phyloP scores from a whole-genome alignment of 1,139 yeast species.

The Protomyces macrosporus region DNA sequence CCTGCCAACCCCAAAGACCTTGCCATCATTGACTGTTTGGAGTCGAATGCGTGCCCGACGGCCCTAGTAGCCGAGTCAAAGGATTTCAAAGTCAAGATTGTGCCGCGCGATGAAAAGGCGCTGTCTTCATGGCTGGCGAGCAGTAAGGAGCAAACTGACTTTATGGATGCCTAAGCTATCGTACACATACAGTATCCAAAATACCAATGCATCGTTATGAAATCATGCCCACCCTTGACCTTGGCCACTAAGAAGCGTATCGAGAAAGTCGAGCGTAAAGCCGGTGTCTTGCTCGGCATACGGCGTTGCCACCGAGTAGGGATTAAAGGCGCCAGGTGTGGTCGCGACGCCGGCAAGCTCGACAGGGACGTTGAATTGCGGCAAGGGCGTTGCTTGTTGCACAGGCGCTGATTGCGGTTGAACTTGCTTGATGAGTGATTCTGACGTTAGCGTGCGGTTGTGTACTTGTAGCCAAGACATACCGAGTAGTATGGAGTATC shows the following conservation, averaged over 20 bases:
- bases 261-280: not conserved
- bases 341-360: not conserved
- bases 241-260: not conserved
- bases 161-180: not conserved
- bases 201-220: no score
- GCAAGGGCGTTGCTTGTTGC: not conserved
- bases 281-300: not conserved
- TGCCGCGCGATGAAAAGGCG: not conserved
- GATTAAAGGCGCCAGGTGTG: no score
- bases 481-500: not conserved
- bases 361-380: not conserved
- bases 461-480: not conserved
- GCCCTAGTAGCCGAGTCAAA: conserved; percentile 35
- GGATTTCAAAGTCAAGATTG: conserved; percentile 29
- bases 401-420: not conserved
- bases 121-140: not conserved
- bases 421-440: not conserved
- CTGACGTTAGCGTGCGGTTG: not conserved
- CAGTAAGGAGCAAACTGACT: not conserved
- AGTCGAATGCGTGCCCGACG: conserved; percentile 26
- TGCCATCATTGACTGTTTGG: not conserved
- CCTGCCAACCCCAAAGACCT: not conserved
- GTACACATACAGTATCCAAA: not conserved
- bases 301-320: not conserved
- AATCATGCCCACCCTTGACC: not conserved